Base-by-base conservation (phyloP, 768 basidiomycete genomes). In the Royoungia palumana region DNA sequence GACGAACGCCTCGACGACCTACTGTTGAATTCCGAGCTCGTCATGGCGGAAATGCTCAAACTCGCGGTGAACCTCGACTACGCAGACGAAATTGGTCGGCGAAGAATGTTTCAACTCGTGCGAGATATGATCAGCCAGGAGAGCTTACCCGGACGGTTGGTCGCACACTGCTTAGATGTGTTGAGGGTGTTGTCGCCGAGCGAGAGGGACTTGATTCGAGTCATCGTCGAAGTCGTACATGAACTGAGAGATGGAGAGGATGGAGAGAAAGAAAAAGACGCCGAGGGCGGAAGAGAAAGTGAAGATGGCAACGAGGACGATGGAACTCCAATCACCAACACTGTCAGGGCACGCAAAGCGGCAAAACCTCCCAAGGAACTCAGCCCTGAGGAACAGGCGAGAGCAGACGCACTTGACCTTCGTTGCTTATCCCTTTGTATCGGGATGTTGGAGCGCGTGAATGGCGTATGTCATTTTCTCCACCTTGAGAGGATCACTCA, bases 201-300 rank as follows among this genome's bases (percentile, higher is more conserved):
- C 51, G 94, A 97, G 67, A 75, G 83, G 17, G 92, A 96, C 64
- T 75, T 96, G 30, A 90, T 95, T 56, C 82, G 87, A 4, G 77
- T 94, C 21, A 83, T 94, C 1, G 92, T 95, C 32, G 93, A 95
- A 62, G 84, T 89, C 30, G 79, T 96, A 1, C 83, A 88, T 46
- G 88, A 90, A 50, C 72, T 95, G 10, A 76, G 93, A 20, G 72
- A 70, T 14, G 68, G 72, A 10, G 62, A 65, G 22, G 66, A 76
- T 5, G 71, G 69, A 7, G 73, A 74, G 2, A 61, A 64, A 17
- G 67, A 67, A 49, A 60, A 56, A 38, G 64, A 68, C 3, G 49
- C 41, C 6, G 50, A 53, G 17, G 67, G 64, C 22, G 75, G 72
- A 19, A 64, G 58, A 1, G 71, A 68, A 27, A 54, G 20, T 8